A percentile compares a stretch with the other conserved stretches of the same genome.
Evolutionary conservation across 306 rosid species (phyloP).

Genomic region (Corylus avellana): DNA sequence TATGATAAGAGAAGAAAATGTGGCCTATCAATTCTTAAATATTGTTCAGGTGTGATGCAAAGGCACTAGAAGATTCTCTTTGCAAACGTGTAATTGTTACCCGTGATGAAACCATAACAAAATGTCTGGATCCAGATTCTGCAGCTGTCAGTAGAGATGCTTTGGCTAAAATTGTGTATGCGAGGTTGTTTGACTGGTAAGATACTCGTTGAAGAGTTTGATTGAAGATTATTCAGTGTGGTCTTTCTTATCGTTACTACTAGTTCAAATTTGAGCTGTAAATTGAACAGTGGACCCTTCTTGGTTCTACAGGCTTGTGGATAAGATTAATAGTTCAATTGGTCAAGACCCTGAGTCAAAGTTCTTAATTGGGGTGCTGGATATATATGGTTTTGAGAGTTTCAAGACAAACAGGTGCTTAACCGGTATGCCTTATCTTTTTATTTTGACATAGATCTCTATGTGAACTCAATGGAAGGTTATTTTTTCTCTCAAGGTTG

Average conservation of each 20-base stretch:
- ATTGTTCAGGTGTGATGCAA: constrained; percentile 86
- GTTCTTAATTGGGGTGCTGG: constrained; percentile 90
- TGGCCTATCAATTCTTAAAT: constrained; percentile 11
- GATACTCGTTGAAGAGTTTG: constrained; percentile 26
- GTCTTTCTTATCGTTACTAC: constrained; percentile 15
- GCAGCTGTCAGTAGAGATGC: constrained; percentile 96
- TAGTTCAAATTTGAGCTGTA: constrained; percentile 20
- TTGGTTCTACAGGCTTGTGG: constrained; percentile 81
- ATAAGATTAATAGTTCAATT: constrained; percentile 83
- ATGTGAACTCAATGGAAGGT: constrained; percentile 21
- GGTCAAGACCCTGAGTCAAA: constrained; percentile 96
- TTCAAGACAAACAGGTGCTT: constrained; percentile 99
- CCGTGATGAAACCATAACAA: constrained; percentile 91
- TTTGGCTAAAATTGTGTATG: constrained; percentile 88
- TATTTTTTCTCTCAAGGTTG: neutral
- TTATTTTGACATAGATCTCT: constrained; percentile 33
- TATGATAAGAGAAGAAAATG: constrained; percentile 25
- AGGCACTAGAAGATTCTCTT: constrained; percentile 95
- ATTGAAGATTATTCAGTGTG: constrained; percentile 24
- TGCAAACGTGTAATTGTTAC: constrained; percentile 98
- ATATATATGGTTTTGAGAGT: constrained; percentile 99
- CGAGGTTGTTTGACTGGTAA: constrained; percentile 97
- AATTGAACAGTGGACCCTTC: constrained; percentile 24
- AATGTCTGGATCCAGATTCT: constrained; percentile 91
- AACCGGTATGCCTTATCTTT: constrained; percentile 47